phyloP scores from a whole-genome alignment of 2,329 filamentous ascomycete species.

The Periconia sp. region DNA sequence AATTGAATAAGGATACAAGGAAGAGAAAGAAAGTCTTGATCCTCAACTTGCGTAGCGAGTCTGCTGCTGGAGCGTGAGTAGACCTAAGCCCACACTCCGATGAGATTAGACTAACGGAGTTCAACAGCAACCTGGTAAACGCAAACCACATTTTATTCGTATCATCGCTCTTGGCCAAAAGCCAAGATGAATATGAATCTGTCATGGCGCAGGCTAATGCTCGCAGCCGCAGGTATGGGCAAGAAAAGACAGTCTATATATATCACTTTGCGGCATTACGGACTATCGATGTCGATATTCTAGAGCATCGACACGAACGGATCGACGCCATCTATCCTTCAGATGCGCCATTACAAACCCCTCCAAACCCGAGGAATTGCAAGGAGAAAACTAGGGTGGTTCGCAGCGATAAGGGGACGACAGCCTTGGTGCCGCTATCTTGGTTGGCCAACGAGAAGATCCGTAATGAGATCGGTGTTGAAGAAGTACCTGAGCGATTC shows the following conservation, averaged over 20 bases:
- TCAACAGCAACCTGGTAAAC: constrained; percentile 64
- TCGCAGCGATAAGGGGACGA: constrained; percentile 14
- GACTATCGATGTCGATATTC: constrained; percentile 56
- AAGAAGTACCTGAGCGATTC: constrained; percentile 20
- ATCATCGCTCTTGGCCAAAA: constrained; percentile 58
- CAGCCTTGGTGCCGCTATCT: constrained; percentile 33
- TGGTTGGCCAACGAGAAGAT: constrained; percentile 26
- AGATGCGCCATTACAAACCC: constrained; percentile 8
- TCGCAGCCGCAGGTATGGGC: constrained; percentile 63
- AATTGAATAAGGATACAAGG: constrained; percentile 25
- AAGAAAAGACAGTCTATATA: constrained; percentile 63
- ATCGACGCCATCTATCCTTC: constrained; percentile 20
- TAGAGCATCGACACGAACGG: constrained; percentile 52
- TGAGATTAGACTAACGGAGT: constrained; percentile 1
- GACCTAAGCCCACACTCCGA: not conserved
- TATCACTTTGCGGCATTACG: constrained; percentile 85
- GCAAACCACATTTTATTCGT: constrained; percentile 71
- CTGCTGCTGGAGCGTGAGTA: constrained; percentile 66
- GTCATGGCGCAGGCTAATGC: constrained; percentile 70
- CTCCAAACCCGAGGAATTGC: constrained; percentile 5
- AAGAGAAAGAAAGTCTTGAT: constrained; percentile 58
- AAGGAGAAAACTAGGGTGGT: constrained; percentile 30
- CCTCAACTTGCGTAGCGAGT: constrained; percentile 62
- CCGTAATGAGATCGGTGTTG: constrained; percentile 17
- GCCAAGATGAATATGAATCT: constrained; percentile 61